Base-by-base conservation (phyloP, 106 monocot species). In the Dendrobium huoshanense region DNA sequence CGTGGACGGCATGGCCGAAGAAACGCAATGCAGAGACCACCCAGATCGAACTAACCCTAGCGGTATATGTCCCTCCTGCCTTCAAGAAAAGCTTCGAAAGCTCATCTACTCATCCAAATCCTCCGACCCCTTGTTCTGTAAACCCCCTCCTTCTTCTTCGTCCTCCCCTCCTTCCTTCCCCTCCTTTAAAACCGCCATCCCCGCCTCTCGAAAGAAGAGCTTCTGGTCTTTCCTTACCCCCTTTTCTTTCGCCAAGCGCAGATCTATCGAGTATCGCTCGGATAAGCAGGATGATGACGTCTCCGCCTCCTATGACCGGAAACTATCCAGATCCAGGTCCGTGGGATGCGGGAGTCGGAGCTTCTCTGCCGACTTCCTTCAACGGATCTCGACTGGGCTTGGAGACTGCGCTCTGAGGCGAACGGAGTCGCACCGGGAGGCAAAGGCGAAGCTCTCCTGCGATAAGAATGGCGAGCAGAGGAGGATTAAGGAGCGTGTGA, bases 31-130 rank as follows among this genome's bases (percentile, higher is more conserved):
- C 85, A 85, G 77, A 73, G 85, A 90, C 41, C 90, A 87, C 37
- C 90, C 87, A 4, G 87, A 90, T 81, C 61, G 82, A 29, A 77
- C 78, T 31, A 87, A 81, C 79, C 85, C 89, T 0, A 87, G 87
- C 22, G 90, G 90, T 16, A 85, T 90, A 42, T 90, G 90, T 61
- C 87, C 87, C 41, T 85, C 85, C 77, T 90, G 90, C 75, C 79
- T 90, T 18, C 90, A 90, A 78, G 90, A 90, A 83, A 90, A 90
- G 87, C 87, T 90, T 17, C 85, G 90, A 59, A 85, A 85, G 87
- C 81, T 90, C 33, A 85, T 90, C n/a, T 83, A 87, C 41, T 83
- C 90, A 40, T 87, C 92, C 75, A 85, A 85, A 73, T 77, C 84
- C 77, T 85, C 88, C 77, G 77, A 20, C 80, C 77, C 65, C 16